Evolutionary conservation across 257 asterid species (phyloP).

Genomic region (Scutellaria baicalensis): DNA sequence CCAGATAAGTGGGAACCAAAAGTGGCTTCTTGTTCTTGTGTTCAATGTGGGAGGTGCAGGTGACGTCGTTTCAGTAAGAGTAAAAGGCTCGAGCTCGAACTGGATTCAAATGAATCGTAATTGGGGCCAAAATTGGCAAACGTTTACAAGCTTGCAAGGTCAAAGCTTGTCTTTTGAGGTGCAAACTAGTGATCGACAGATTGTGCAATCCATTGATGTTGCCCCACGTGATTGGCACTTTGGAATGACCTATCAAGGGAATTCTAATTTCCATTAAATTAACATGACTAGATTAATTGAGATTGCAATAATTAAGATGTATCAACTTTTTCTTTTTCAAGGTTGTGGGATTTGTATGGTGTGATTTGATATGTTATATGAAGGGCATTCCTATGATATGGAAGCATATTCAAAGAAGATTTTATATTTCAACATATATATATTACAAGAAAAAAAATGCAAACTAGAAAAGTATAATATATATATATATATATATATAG

Average conservation of each 20-base stretch:
- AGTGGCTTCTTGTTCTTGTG: slow-evolving; percentile 20
- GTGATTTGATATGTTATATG: no score
- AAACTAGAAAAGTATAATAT: no score
- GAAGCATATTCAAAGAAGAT: no score
- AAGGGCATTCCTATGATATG: no score
- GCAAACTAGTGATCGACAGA: slow-evolving; percentile 17
- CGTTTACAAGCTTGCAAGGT: background rate
- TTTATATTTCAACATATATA: no score
- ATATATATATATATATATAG: no score
- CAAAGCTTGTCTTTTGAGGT: slow-evolving; percentile 15
- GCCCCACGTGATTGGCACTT: slow-evolving; percentile 17
- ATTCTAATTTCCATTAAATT: no score
- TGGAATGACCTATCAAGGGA: slow-evolving; percentile 12
- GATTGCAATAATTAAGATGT: no score
- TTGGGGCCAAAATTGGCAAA: slow-evolving; percentile 44
- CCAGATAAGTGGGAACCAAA: slow-evolving; percentile 25
- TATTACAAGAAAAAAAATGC: no score
- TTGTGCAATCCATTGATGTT: slow-evolving; percentile 1
- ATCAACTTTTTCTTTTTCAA: no score
- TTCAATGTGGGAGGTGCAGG: slow-evolving; percentile 43
- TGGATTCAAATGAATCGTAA: slow-evolving; percentile 26
- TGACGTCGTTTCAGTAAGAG: slow-evolving; percentile 17
- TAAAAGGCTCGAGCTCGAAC: slow-evolving; percentile 11
- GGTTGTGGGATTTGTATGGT: no score
- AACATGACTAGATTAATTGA: no score